Percentiles rank a stretch among this genome's conserved stretches.
Conservation (phyloP, 495 filamentous ascomycete genomes). For the Xylaria telfairii region DNA sequence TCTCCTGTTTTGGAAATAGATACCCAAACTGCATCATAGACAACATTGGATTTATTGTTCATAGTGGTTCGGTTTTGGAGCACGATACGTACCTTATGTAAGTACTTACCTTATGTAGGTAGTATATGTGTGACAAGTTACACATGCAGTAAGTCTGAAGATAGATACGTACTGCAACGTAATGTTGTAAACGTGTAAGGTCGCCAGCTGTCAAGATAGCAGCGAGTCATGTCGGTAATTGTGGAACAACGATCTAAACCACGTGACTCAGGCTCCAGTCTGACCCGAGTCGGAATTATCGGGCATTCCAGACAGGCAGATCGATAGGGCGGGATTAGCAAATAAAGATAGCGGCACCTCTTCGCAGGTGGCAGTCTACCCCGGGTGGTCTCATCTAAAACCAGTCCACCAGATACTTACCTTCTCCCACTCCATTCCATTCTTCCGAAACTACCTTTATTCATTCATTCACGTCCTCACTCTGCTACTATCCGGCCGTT, state of each 20-base stretch:
- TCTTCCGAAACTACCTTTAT: neutral
- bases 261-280: conserved; percentile 30
- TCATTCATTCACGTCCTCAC: conserved; percentile 14
- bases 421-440: conserved; percentile 11
- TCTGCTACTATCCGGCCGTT: neutral
- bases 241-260: conserved; percentile 2
- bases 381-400: conserved; percentile 1
- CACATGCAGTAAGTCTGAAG: too few relatives aligned
- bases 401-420: conserved; percentile 13
- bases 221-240: conserved; percentile 7
- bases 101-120: too few relatives aligned
- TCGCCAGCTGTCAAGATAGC: too few relatives aligned
- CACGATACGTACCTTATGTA: neutral
- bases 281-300: conserved; percentile 21
- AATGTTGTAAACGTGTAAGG: neutral
- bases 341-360: conserved; percentile 12
- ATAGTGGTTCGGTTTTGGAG: too few relatives aligned
- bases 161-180: too few relatives aligned
- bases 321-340: neutral
- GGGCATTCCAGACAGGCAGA: conserved; percentile 9
- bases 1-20: conserved; percentile 14
- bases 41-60: neutral
- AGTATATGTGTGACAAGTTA: too few relatives aligned
- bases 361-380: neutral
- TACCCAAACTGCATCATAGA: conserved; percentile 14